Percentiles rank a stretch among this genome's conserved stretches.
Evolutionary conservation across 345 rosid genomes (phyloP).

Genomic region (Eucalyptus lansdowneana): DNA sequence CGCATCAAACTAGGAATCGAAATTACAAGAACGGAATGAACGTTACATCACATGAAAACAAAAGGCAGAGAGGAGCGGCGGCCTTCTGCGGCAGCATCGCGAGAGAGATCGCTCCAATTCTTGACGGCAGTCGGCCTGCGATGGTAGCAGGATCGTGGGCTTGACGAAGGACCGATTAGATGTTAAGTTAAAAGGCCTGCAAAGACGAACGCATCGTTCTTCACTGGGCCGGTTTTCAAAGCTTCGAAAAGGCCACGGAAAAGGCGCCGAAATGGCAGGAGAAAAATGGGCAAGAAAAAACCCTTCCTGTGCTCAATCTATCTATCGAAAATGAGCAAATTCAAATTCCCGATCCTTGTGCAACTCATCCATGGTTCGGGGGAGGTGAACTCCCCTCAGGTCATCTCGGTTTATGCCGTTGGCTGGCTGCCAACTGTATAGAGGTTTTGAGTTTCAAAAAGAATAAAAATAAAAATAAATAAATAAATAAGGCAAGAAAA

Average conservation of each 20-base stretch:
- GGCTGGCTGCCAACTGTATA: too few relatives aligned
- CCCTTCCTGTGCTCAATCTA: too few relatives aligned
- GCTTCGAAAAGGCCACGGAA: neutral
- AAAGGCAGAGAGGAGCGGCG: neutral
- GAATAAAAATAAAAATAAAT: too few relatives aligned
- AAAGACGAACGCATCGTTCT: neutral
- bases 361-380: too few relatives aligned
- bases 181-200: neutral
- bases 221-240: neutral
- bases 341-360: too few relatives aligned
- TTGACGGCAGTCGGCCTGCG: neutral
- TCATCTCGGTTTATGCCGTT: too few relatives aligned
- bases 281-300: neutral
- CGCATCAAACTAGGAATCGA: neutral
- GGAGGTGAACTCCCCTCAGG: too few relatives aligned
- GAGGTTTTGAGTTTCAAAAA: too few relatives aligned
- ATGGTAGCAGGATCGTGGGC: neutral
- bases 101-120: neutral
- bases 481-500: too few relatives aligned
- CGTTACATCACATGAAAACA: neutral
- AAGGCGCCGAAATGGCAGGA: neutral
- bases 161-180: neutral
- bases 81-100: neutral
- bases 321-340: too few relatives aligned
- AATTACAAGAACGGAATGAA: neutral